Percentiles rank a stretch among this genome's conserved stretches.
phyloP scores from a whole-genome alignment of 345 rosid species.

The Erysimum cheiranthoides region DNA sequence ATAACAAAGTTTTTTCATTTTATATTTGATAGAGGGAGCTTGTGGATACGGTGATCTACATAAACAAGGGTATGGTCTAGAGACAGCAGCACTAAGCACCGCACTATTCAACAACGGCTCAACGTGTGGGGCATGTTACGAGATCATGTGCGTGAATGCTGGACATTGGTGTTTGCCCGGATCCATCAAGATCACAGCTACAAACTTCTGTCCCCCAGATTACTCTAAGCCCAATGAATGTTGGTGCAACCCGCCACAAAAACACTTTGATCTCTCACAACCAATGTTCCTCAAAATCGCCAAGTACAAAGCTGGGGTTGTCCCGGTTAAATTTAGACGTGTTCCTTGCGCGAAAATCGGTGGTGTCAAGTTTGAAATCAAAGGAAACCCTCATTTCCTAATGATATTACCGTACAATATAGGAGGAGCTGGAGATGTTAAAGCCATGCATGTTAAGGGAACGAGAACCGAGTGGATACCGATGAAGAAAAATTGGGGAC shows the following conservation, averaged over 20 bases:
- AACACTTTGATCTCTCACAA: slow-evolving; percentile 58
- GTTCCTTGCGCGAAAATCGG: slow-evolving; percentile 45
- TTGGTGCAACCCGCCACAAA: slow-evolving; percentile 62
- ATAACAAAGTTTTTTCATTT: neutral
- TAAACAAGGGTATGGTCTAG: slow-evolving; percentile 59
- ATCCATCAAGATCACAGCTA: slow-evolving; percentile 49
- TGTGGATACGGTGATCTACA: slow-evolving; percentile 62
- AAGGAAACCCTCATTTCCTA: slow-evolving; percentile 42
- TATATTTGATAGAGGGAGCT: slow-evolving; percentile 51
- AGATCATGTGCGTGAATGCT: slow-evolving; percentile 20
- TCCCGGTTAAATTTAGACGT: slow-evolving; percentile 52
- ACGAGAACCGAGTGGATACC: neutral
- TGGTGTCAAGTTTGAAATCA: slow-evolving; percentile 47
- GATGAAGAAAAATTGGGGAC: slow-evolving; percentile 31
- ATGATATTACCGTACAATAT: slow-evolving; percentile 40
- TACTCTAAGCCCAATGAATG: slow-evolving; percentile 24
- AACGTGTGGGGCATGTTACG: slow-evolving; percentile 37
- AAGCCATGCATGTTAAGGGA: slow-evolving; percentile 19
- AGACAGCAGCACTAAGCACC: slow-evolving; percentile 56
- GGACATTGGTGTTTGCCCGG: slow-evolving; percentile 36
- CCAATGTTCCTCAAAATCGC: slow-evolving; percentile 53
- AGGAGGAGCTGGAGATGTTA: slow-evolving; percentile 42
- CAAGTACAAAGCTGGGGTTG: slow-evolving; percentile 51
- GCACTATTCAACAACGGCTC: slow-evolving; percentile 42
- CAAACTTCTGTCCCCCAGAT: slow-evolving; percentile 71